Conservation (phyloP, 768 basidiomycete species). For the Tricholoma hemisulphureum region DNA sequence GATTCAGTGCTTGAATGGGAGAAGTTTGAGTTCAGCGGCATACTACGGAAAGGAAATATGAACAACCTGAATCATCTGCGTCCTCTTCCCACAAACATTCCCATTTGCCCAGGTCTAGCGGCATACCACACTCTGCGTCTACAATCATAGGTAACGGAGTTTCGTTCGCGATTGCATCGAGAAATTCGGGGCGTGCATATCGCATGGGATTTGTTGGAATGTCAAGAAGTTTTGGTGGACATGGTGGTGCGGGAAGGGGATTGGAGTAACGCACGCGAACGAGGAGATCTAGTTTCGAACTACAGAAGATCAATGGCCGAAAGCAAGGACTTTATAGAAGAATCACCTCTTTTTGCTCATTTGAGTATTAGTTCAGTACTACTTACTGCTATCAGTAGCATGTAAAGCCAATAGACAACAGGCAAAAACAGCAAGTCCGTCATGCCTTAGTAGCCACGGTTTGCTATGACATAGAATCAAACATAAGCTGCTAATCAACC, state of each 20-base stretch:
- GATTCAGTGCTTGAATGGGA: constrained; percentile 49
- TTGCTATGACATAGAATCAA: too few relatives aligned
- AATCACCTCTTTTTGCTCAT: constrained; percentile 27
- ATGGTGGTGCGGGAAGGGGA: constrained; percentile 93
- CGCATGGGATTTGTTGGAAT: constrained; percentile 89
- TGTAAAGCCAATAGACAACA: not conserved
- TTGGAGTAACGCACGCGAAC: constrained; percentile 93
- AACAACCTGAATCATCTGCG: constrained; percentile 61
- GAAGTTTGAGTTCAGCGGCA: not conserved
- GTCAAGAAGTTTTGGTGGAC: constrained; percentile 91
- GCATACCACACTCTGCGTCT: constrained; percentile 97
- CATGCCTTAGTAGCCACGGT: too few relatives aligned
- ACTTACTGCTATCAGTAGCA: not conserved
- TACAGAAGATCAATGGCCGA: constrained; percentile 15
- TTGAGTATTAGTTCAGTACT: not conserved
- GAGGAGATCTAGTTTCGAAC: constrained; percentile 81
- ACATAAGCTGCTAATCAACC: too few relatives aligned
- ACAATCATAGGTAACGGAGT: constrained; percentile 92
- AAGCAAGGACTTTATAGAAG: not conserved
- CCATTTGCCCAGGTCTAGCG: constrained; percentile 82
- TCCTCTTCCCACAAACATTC: constrained; percentile 83
- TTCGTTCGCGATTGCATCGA: constrained; percentile 76
- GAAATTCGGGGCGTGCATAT: constrained; percentile 83
- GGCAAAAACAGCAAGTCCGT: not conserved
- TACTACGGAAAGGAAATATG: not conserved